Evolutionary conservation across 805 yeast species (phyloP), one percentile per base, ranked within the genome.

Genomic region (Wickerhamomyces sydowiorum): DNA sequence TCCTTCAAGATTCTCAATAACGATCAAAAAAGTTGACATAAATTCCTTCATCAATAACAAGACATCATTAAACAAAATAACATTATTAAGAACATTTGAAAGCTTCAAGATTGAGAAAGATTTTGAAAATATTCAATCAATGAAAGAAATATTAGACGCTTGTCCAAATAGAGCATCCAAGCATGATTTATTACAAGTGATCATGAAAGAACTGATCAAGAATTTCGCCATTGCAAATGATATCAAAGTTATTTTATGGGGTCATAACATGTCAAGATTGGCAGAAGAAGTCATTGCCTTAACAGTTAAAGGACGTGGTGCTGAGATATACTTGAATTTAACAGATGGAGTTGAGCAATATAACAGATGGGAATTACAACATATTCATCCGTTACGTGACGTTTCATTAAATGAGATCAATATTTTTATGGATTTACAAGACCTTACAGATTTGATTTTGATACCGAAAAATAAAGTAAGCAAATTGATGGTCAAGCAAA

Each of bases 281-380:
- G 95, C 97, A 1, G 87, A 83, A 52, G 80, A 80, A 46, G 78
- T 86, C n/a, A 67, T 91, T 27, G 72, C 95, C 0, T 62, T 86
- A 41, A 82, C 95, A 0, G 89, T 88, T 5, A 86, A 82, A 53
- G 98, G 98, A 12, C 73, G 96, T 47, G 98, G 96, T 0, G 70
- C 83, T 2, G 72, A 71, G 27, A 73, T 90, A 7, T 73, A 86
- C 21, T 56, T 64, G 5, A 60, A 69, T 10, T 56, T 83, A 20
- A 65, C 80, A 7, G 79, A 76, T 48, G 73, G 65, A 4, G 61
- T 40, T 29, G 49, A 56, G 0, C 59, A 57, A 1, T 52, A 55
- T 40, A 53, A 56, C 19, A 69, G 51, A 3, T 41, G 47, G 1
- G 57, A 55, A 5, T 52, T 80, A 17, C 70, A 73, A 29, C 66